These are phyloP conservation scores for Xylaria multiplex DNA, from an alignment of 2,329 filamentous ascomycete species.

Conservation along the genomic window DNA sequence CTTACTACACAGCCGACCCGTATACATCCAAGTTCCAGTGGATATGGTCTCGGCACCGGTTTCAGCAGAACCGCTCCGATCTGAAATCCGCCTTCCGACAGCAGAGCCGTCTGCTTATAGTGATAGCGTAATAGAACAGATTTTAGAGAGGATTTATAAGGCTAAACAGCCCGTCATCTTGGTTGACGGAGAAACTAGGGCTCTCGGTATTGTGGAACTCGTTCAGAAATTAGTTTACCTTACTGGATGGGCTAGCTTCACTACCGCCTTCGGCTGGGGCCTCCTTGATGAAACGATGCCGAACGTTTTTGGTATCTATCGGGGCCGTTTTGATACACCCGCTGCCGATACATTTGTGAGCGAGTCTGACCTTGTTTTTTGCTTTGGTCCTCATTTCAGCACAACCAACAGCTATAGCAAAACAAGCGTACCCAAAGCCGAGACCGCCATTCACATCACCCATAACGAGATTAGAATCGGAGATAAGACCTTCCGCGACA, in stretches of 20 bases:
- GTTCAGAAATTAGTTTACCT: slow-evolving; percentile 55
- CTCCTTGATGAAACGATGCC: slow-evolving; percentile 58
- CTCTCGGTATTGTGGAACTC: slow-evolving; percentile 54
- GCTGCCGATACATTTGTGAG: slow-evolving; percentile 52
- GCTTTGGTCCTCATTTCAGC: slow-evolving; percentile 58
- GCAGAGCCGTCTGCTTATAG: slow-evolving; percentile 34
- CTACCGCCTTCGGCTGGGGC: slow-evolving; percentile 60
- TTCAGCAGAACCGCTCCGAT: slow-evolving; percentile 47
- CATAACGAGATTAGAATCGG: slow-evolving; percentile 49
- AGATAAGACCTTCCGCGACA: slow-evolving; percentile 47
- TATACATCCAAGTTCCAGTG: slow-evolving; percentile 65
- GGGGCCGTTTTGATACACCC: slow-evolving; percentile 53
- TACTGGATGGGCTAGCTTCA: slow-evolving; percentile 60
- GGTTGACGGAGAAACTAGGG: slow-evolving; percentile 61
- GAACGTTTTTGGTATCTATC: slow-evolving; percentile 62
- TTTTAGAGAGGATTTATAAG: slow-evolving; percentile 56
- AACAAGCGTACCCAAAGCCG: slow-evolving; percentile 51
- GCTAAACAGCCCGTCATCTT: slow-evolving; percentile 61
- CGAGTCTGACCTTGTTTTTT: slow-evolving; percentile 56
- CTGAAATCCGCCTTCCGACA: slow-evolving; percentile 39
- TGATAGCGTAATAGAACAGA: slow-evolving; percentile 47
- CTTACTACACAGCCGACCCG: slow-evolving; percentile 63
- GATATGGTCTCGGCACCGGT: slow-evolving; percentile 59
- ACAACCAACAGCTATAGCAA: slow-evolving; percentile 57
- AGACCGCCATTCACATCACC: slow-evolving; percentile 50